Base-by-base conservation (phyloP, 2,329 filamentous ascomycete species). In the Cryphonectria radicalis region DNA sequence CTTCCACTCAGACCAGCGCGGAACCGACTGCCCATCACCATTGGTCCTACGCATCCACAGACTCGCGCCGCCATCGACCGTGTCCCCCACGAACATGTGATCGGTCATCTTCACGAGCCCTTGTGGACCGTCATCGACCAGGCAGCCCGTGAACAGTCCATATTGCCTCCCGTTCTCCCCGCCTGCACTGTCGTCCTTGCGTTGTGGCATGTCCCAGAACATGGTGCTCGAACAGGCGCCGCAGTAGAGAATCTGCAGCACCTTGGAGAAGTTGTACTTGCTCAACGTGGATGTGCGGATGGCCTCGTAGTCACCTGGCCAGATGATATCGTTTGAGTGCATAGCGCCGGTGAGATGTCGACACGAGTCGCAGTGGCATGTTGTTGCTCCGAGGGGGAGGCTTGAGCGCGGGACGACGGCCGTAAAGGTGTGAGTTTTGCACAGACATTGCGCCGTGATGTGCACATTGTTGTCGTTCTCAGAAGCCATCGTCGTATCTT, bases 311-410 rank as follows among this genome's bases (percentile, higher is more conserved):
- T 77, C 74, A 55, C 79, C 79, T 4, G 80, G 81, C 84, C 84
- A 86, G 2, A 69, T 43, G 0, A 77, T 67, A n/a, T 76, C 76
- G 32, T 75, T 76, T 28, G 77, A 79, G 76, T 84, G 84, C 32
- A 86, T 76, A 6, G 76, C 80, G 32, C 86, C 85, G 0, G 82
- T 84, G 3, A 78, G 50, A 69, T 83, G 84, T 1, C 85, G 82
- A 75, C 86, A 88, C 3, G 85, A 86, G 25, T 77, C 77, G 78
- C 86, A 88, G 77, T 88, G 85, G 74, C 86, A 88, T 60, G 63
- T 59, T 2, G 76, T 76, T 0, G 79, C 82, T 57, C 77, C 70
- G 0, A 88, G 77, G 10, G 85, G 85, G 2, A 87, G 79, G 0
- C 75, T 73, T 1, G 81, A 79, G 22, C 66, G 70, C 1, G 78